phyloP scores from a whole-genome alignment of 2,329 filamentous ascomycete species.

The Aspergillus spinulosporus region DNA sequence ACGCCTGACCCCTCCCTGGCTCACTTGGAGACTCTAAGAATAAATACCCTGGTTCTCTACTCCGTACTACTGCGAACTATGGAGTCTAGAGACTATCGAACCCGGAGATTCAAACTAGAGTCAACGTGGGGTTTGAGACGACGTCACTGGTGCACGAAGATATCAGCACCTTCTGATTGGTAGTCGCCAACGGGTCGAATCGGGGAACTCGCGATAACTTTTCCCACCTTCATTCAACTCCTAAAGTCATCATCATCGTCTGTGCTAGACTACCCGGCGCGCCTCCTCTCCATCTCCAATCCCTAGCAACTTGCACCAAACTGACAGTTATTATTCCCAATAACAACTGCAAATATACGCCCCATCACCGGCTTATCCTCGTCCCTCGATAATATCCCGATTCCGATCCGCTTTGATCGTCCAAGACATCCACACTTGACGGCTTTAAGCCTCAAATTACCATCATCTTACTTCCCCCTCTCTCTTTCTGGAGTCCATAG shows the following conservation, averaged over 20 bases:
- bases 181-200: conserved; percentile 18
- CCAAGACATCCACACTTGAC: background rate
- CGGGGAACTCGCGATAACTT: conserved; percentile 17
- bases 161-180: conserved; percentile 23
- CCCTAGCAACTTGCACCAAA: background rate
- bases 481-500: background rate
- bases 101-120: conserved; percentile 3
- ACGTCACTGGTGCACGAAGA: conserved; percentile 20
- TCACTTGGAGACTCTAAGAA: background rate
- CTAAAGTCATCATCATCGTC: conserved; percentile 5
- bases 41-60: background rate
- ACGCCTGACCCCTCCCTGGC: background rate
- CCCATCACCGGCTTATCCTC: background rate
- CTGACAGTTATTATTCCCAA: background rate
- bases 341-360: background rate
- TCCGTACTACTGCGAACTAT: background rate
- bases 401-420: conserved; percentile 1
- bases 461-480: background rate
- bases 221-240: conserved; percentile 12
- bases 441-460: background rate
- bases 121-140: conserved; percentile 9
- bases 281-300: background rate
- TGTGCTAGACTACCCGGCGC: background rate
- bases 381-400: background rate
- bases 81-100: background rate